Evolutionary conservation across 1,284 basidiomycete genomes (phyloP).

Genomic region (Trichosporon inkin): DNA sequence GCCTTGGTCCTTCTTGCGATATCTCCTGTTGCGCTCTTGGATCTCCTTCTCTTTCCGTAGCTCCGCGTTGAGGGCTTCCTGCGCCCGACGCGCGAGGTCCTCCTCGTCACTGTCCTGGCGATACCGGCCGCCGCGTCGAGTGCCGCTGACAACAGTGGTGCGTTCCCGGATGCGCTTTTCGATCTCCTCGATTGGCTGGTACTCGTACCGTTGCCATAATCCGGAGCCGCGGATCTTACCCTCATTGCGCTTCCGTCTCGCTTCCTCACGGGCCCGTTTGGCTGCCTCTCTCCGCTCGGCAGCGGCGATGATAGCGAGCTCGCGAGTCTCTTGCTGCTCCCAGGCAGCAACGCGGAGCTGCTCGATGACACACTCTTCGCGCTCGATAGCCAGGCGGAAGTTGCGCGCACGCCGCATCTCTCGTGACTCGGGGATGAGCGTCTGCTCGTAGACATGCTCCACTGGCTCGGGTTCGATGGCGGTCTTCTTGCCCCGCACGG

Average conservation of each 20-base stretch:
- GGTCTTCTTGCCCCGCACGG: conserved; percentile 20
- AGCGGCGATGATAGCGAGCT: conserved; percentile 11
- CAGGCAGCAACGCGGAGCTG: conserved; percentile 32
- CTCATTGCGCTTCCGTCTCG: conserved; percentile 29
- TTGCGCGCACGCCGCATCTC: conserved; percentile 13
- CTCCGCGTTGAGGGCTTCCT: conserved; percentile 13
- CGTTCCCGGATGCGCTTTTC: conserved; percentile 26
- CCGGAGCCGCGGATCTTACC: conserved; percentile 38
- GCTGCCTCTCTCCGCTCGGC: conserved; percentile 28
- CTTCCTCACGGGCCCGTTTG: conserved; percentile 25
- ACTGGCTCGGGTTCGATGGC: conserved; percentile 18
- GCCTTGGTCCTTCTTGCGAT: conserved; percentile 1
- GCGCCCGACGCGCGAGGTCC: conserved; percentile 18
- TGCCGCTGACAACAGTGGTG: conserved; percentile 33
- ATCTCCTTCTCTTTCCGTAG: conserved; percentile 14
- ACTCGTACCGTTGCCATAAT: conserved; percentile 39
- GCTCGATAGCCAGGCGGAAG: conserved; percentile 1
- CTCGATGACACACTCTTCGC: conserved; percentile 28
- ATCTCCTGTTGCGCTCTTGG: conserved; percentile 18
- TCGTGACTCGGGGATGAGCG: conserved; percentile 4
- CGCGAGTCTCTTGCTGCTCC: conserved; percentile 18
- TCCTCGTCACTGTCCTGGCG: conserved; percentile 23
- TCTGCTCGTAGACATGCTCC: not conserved
- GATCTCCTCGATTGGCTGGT: conserved; percentile 33
- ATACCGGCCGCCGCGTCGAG: conserved; percentile 34